These are phyloP conservation scores for Elsinoe arachidis DNA, from an alignment of 2,329 filamentous ascomycete genomes.

Conservation along the genomic window DNA sequence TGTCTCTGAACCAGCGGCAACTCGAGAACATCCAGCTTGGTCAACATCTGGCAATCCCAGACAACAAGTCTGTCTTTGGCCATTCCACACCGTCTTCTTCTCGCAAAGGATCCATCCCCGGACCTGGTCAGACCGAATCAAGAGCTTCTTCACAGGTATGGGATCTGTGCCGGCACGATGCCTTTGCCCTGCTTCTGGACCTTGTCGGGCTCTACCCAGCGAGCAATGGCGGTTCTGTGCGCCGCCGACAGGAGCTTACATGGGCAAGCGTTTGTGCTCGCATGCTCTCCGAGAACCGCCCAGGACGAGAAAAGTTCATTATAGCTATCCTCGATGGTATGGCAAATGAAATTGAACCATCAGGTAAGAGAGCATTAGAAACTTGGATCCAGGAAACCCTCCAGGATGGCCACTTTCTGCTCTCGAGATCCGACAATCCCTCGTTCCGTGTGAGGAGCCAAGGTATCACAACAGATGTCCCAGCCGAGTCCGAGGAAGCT, in stretches of 20 bases:
- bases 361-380: conserved; percentile 80
- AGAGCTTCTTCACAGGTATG: conserved; percentile 29
- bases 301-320: conserved; percentile 69
- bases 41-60: conserved; percentile 68
- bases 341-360: conserved; percentile 81
- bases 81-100: conserved; percentile 41
- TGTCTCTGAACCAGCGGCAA: conserved; percentile 65
- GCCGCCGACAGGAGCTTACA: conserved; percentile 59
- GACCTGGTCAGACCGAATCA: neutral
- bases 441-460: conserved; percentile 58
- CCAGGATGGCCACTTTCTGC: conserved; percentile 81
- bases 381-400: conserved; percentile 92
- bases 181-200: conserved; percentile 76
- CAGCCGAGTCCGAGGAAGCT: conserved; percentile 70
- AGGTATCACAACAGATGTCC: conserved; percentile 57
- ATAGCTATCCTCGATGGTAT: conserved; percentile 80
- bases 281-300: conserved; percentile 68
- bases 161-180: conserved; percentile 82
- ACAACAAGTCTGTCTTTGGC: conserved; percentile 77
- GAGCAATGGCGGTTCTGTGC: conserved; percentile 58
- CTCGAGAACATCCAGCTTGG: conserved; percentile 69
- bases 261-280: conserved; percentile 85
- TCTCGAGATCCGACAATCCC: conserved; percentile 77
- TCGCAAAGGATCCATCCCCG: conserved; percentile 32
- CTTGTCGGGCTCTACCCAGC: conserved; percentile 79